Conservation (phyloP, 176 grass and related monocot species). For the Carex kokanica region DNA sequence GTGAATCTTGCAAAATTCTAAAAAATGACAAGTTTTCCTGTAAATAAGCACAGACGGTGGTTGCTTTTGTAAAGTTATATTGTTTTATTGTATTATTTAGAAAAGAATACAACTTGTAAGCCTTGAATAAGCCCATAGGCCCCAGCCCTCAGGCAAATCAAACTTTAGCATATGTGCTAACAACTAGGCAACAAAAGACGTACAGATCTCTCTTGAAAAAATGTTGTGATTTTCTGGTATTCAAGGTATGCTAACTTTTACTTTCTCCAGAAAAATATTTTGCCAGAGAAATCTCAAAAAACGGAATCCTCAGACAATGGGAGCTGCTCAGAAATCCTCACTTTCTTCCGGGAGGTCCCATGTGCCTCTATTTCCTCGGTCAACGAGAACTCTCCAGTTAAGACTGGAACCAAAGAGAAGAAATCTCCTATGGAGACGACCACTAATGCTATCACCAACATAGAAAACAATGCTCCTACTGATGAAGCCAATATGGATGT, state of each 20-base stretch:
- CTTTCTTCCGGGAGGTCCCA: slow-evolving; percentile 57
- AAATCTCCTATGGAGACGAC: slow-evolving; percentile 22
- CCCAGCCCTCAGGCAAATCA: background rate
- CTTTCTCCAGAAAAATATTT: slow-evolving; percentile 39
- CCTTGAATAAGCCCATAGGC: background rate
- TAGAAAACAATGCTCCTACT: slow-evolving; percentile 1
- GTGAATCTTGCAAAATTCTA: background rate
- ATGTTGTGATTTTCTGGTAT: background rate
- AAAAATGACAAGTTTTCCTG: background rate
- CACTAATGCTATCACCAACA: background rate
- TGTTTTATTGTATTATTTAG: slow-evolving; percentile 7
- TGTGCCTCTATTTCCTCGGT: slow-evolving; percentile 72
- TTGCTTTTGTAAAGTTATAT: slow-evolving; percentile 2
- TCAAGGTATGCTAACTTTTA: slow-evolving; percentile 7
- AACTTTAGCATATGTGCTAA: background rate
- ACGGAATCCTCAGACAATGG: slow-evolving; percentile 57
- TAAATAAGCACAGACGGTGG: background rate
- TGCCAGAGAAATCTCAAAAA: slow-evolving; percentile 44
- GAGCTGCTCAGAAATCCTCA: slow-evolving; percentile 74
- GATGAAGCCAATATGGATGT: slow-evolving; percentile 5
- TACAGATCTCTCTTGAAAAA: background rate
- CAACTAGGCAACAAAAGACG: background rate
- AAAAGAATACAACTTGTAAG: background rate
- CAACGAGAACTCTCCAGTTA: slow-evolving; percentile 60
- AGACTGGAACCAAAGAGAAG: slow-evolving; percentile 40